These are phyloP conservation scores for Phanerochaete sordida DNA, from an alignment of 768 basidiomycete species.

Conservation along the genomic window DNA sequence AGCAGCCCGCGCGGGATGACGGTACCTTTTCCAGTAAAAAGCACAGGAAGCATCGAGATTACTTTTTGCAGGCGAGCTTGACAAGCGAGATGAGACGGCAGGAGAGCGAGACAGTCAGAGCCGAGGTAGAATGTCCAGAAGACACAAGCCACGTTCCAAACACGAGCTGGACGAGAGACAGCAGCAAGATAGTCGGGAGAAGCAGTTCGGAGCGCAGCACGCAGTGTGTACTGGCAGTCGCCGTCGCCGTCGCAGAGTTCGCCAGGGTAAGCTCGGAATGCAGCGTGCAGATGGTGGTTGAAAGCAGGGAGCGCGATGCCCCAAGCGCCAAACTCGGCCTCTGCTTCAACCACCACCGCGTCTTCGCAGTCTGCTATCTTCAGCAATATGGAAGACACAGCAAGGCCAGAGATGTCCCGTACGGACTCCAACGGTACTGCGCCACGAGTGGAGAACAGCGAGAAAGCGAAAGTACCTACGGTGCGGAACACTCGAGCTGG, in stretches of 20 bases:
- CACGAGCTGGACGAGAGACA: not conserved
- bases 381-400: not conserved
- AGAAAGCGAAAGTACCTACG: not conserved
- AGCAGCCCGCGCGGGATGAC: no score
- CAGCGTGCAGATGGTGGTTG: not conserved
- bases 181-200: not conserved
- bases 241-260: not conserved
- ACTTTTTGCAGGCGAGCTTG: not conserved
- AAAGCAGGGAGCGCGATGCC: no score
- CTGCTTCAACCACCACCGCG: not conserved
- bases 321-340: not conserved
- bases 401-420: slow-evolving; percentile 1
- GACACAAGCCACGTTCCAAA: not conserved
- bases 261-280: not conserved
- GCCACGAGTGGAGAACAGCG: not conserved
- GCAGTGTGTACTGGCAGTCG: no score
- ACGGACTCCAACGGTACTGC: not conserved
- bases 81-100: not conserved
- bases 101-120: not conserved
- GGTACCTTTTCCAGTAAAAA: not conserved
- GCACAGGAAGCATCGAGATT: not conserved
- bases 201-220: not conserved
- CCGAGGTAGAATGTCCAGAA: not conserved
- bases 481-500: not conserved
- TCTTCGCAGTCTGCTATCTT: not conserved